phyloP scores from a whole-genome alignment of 1,139 yeast species.

The Suhomyces anneliseae region DNA sequence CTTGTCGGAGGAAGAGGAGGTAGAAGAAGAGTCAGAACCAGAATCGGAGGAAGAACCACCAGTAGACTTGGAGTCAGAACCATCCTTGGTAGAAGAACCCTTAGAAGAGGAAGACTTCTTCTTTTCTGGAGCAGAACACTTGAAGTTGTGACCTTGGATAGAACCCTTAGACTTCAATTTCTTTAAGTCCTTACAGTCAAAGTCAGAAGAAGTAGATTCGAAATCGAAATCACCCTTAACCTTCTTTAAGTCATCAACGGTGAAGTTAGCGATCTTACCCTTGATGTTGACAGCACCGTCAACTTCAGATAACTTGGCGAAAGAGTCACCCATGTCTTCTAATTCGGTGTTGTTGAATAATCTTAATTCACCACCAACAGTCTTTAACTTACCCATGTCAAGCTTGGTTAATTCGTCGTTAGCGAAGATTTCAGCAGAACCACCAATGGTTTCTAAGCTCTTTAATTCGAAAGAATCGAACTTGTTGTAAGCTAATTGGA shows the following conservation, averaged over 20 bases:
- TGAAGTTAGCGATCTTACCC: conserved; percentile 42
- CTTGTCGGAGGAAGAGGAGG: conserved; percentile 4
- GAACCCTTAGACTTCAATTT: conserved; percentile 31
- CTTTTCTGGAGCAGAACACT: conserved; percentile 39
- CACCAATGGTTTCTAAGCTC: conserved; percentile 36
- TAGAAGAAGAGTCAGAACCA: conserved; percentile 15
- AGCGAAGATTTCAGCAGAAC: conserved; percentile 44
- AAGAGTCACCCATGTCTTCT: conserved; percentile 33
- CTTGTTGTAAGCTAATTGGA: conserved; percentile 42
- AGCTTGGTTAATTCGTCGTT: conserved; percentile 41
- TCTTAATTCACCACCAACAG: conserved; percentile 46
- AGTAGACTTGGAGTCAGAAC: conserved; percentile 16
- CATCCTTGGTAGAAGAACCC: conserved; percentile 17
- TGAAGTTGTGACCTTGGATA: conserved; percentile 48
- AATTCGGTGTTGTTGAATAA: conserved; percentile 45
- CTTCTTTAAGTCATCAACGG: conserved; percentile 37
- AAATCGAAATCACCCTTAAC: conserved; percentile 48
- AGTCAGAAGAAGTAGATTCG: conserved; percentile 37
- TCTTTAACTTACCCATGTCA: conserved; percentile 29
- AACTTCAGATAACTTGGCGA: conserved; percentile 33
- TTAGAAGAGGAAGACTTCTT: conserved; percentile 15
- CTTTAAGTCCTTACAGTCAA: conserved; percentile 39
- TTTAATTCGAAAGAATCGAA: conserved; percentile 35
- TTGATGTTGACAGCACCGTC: conserved; percentile 46
- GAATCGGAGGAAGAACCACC: conserved; percentile 10